Conservation (phyloP, 78 protist species). For the Dictyostelium intermedium region DNA sequence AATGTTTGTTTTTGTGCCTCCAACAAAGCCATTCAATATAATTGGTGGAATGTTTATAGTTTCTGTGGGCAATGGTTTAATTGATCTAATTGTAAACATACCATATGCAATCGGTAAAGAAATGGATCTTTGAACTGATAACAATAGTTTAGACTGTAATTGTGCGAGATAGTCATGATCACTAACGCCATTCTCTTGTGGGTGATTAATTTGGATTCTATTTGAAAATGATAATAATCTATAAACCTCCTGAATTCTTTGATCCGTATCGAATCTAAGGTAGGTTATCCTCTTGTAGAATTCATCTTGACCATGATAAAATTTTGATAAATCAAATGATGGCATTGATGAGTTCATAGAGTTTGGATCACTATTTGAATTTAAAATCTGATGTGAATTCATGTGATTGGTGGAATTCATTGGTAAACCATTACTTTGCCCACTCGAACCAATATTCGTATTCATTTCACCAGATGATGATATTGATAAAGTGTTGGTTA, state of each 20-base stretch:
- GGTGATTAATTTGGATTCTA: conserved; percentile 9
- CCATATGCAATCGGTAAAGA: conserved; percentile 77
- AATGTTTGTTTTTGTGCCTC: background rate
- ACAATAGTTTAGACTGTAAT: background rate
- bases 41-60: conserved; percentile 70
- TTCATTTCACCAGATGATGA: background rate
- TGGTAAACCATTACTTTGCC: background rate
- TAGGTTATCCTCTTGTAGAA: conserved; percentile 8
- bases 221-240: conserved; percentile 14
- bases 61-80: conserved; percentile 71
- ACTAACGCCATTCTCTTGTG: conserved; percentile 60
- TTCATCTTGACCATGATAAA: conserved; percentile 21
- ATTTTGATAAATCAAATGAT: background rate
- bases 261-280: conserved; percentile 27
- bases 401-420: background rate
- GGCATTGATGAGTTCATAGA: background rate
- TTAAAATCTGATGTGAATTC: background rate
- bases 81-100: conserved; percentile 56
- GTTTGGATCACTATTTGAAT: background rate
- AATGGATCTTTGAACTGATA: conserved; percentile 54
- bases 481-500: background rate
- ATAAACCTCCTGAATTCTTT: conserved; percentile 15
- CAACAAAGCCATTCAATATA: conserved; percentile 32
- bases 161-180: conserved; percentile 57
- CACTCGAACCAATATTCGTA: background rate